Evolutionary conservation across 2,329 filamentous ascomycete species (phyloP).

Genomic region (Gyromitra esculenta): DNA sequence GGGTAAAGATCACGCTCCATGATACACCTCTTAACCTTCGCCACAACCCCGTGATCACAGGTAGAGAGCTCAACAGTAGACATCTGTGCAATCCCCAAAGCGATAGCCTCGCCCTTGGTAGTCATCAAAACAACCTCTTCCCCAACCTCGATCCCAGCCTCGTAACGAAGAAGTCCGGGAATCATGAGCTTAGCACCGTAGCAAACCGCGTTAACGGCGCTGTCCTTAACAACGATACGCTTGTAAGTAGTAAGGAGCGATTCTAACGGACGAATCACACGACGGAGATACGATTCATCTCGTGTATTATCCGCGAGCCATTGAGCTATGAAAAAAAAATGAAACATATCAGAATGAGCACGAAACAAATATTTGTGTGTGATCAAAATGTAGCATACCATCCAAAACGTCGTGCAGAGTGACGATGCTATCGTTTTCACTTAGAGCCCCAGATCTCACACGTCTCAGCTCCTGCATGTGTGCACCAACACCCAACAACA

Average conservation of each 20-base stretch:
- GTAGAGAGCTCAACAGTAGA: slow-evolving; percentile 96
- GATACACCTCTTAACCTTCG: slow-evolving; percentile 99
- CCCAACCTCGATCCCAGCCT: slow-evolving; percentile 88
- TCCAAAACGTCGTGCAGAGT: slow-evolving; percentile 96
- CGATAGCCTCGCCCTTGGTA: slow-evolving; percentile 98
- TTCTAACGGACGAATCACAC: slow-evolving; percentile 91
- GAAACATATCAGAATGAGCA: slow-evolving; percentile 18
- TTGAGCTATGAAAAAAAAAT: slow-evolving; percentile 69
- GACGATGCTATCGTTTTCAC: slow-evolving; percentile 86
- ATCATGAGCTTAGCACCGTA: slow-evolving; percentile 99
- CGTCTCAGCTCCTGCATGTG: slow-evolving; percentile 98
- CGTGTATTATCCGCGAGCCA: slow-evolving; percentile 95
- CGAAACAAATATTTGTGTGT: neutral
- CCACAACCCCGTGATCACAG: slow-evolving; percentile 96
- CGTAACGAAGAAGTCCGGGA: slow-evolving; percentile 91
- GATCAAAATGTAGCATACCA: slow-evolving; percentile 47
- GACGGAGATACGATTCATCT: slow-evolving; percentile 90
- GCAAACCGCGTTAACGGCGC: slow-evolving; percentile 94
- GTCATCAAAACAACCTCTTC: slow-evolving; percentile 99
- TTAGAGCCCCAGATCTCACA: slow-evolving; percentile 94
- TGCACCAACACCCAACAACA: slow-evolving; percentile 81
- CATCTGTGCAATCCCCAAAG: slow-evolving; percentile 96
- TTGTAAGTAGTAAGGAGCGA: slow-evolving; percentile 92
- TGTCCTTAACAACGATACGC: slow-evolving; percentile 97
- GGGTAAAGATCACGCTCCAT: slow-evolving; percentile 99